Evolutionary conservation across 139 green algal species (phyloP).

Genomic region (Chlamydomonas eustigma): DNA sequence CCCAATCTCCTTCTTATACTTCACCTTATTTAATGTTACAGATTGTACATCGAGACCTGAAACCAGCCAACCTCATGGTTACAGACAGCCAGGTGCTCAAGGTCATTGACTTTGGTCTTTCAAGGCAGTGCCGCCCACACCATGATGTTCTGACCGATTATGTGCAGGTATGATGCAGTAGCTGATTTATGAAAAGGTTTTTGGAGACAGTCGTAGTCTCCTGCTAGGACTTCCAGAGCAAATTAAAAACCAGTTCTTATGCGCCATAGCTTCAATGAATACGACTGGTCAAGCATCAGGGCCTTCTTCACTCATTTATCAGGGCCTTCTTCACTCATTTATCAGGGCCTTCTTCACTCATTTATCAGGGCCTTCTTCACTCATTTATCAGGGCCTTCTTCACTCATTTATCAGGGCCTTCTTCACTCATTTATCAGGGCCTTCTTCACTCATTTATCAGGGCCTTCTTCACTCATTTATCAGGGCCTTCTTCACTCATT

Average conservation of each 20-base stretch:
- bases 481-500: too few relatives aligned
- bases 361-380: neutral
- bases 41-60: neutral
- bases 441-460: neutral
- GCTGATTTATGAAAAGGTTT: neutral
- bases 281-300: neutral
- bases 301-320: neutral
- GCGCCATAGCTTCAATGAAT: neutral
- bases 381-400: neutral
- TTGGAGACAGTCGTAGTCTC: neutral
- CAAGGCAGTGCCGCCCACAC: neutral
- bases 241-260: neutral
- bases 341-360: too few relatives aligned
- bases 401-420: neutral
- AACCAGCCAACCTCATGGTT: neutral
- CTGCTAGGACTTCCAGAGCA: neutral
- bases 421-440: neutral
- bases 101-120: neutral
- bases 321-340: neutral
- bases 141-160: neutral
- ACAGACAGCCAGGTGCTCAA: neutral
- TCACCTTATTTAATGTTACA: neutral
- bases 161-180: neutral
- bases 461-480: neutral
- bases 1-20: neutral